A percentile compares a stretch with the other conserved stretches of the same genome.
phyloP scores from a whole-genome alignment of 768 basidiomycete genomes.

The Mycena amicta region DNA sequence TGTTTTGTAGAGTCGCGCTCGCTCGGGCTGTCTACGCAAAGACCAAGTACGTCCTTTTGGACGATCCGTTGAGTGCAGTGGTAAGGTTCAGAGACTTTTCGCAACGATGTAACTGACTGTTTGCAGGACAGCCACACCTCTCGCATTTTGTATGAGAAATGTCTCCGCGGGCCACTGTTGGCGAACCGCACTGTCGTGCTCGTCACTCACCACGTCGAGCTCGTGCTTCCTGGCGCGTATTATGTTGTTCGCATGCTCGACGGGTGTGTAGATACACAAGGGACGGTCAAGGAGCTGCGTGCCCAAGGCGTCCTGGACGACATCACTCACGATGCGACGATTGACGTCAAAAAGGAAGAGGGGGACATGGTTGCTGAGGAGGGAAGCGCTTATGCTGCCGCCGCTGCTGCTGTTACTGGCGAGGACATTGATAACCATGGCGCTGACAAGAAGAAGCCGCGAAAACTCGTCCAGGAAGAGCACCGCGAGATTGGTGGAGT shows the following conservation, averaged over 20 bases:
- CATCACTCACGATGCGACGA: conserved; percentile 54
- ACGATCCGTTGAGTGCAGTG: conserved; percentile 83
- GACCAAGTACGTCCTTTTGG: conserved; percentile 71
- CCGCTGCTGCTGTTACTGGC: conserved; percentile 22
- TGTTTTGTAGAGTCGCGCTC: conserved; percentile 61
- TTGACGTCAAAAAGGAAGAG: conserved; percentile 33
- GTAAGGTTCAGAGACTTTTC: conserved; percentile 36
- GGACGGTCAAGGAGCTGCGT: conserved; percentile 65
- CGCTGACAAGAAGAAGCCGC: conserved; percentile 39
- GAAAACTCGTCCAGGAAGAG: conserved; percentile 80
- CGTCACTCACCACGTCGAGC: conserved; percentile 84
- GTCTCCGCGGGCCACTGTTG: conserved; percentile 68
- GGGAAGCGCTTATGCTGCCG: conserved; percentile 31
- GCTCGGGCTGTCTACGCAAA: conserved; percentile 81
- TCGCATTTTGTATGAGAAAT: conserved; percentile 60
- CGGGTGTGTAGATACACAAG: conserved; percentile 78
- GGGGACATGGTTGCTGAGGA: conserved; percentile 28
- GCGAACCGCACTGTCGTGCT: conserved; percentile 69
- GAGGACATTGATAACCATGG: conserved; percentile 23
- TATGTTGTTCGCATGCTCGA: conserved; percentile 82
- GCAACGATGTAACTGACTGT: neutral
- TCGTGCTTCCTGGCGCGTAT: conserved; percentile 72
- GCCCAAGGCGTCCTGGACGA: conserved; percentile 62
- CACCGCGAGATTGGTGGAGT: conserved; percentile 80
- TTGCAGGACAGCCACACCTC: conserved; percentile 69